These are phyloP conservation scores for Melaleuca quinquenervia DNA, from an alignment of 345 rosid genomes.

Conservation along the genomic window DNA sequence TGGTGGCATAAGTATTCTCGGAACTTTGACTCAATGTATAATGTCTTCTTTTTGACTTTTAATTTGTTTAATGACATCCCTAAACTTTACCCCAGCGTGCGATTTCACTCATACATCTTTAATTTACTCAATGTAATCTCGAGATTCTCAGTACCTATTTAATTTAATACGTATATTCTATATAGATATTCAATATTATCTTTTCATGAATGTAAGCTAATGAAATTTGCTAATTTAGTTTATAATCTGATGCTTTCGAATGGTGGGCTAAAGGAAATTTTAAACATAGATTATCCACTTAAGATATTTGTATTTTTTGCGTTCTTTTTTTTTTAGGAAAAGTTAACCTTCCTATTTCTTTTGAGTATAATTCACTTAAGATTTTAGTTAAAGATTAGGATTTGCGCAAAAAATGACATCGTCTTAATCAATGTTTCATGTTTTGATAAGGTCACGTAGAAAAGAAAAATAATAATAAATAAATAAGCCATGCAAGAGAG, in stretches of 20 bases:
- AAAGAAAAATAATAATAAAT: neutral
- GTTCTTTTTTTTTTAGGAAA: neutral
- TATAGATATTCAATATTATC: neutral
- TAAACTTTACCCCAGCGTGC: no score
- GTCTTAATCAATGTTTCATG: neutral
- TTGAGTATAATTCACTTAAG: neutral
- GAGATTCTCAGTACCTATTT: neutral
- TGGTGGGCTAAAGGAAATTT: neutral
- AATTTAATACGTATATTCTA: neutral
- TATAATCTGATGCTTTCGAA: neutral
- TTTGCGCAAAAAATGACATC: no score
- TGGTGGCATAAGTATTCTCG: accelerated
- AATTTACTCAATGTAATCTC: neutral
- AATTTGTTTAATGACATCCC: neutral
- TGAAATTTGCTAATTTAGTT: neutral
- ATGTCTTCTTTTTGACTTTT: neutral
- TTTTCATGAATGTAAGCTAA: no score
- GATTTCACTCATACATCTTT: neutral
- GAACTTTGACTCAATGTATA: neutral
- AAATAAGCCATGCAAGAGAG: neutral
- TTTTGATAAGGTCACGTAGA: neutral
- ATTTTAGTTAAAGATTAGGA: neutral
- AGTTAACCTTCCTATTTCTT: neutral
- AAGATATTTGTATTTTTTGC: neutral
- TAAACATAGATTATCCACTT: neutral